phyloP scores from a whole-genome alignment of 257 asterid genomes.

The Nicotiana sylvestris region DNA sequence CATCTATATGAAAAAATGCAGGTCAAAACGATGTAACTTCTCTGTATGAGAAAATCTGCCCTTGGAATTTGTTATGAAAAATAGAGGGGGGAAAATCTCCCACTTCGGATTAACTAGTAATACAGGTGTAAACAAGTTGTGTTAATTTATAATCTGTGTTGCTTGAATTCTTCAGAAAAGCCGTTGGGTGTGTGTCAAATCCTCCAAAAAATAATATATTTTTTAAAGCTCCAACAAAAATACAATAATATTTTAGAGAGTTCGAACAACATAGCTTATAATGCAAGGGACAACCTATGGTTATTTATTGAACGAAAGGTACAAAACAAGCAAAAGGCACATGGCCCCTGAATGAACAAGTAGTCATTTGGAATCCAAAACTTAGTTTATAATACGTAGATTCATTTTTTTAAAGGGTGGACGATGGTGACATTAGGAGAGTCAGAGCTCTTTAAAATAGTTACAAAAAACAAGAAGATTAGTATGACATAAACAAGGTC shows the following conservation, averaged over 20 bases:
- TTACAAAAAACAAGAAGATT: background rate
- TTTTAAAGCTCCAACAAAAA: no score
- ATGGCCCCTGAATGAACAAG: conserved; percentile 19
- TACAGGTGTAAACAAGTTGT: no score
- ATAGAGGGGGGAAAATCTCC: no score
- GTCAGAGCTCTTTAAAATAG: background rate
- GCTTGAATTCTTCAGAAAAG: no score
- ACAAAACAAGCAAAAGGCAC: background rate
- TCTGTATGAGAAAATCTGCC: background rate
- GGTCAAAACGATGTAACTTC: background rate
- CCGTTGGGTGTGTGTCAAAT: no score
- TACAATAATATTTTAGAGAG: no score
- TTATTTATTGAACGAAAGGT: background rate
- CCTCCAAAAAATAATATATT: no score
- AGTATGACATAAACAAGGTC: background rate
- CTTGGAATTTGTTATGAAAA: background rate
- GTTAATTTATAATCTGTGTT: no score
- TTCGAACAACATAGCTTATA: no score
- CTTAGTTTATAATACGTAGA: background rate
- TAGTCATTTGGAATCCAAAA: conserved; percentile 15
- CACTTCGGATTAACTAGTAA: background rate
- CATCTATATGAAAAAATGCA: background rate
- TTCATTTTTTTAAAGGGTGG: background rate
- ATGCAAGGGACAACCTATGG: background rate
- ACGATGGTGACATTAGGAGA: conserved; percentile 5